These are phyloP conservation scores for Colletotrichum abscissum DNA, from an alignment of 2,329 filamentous ascomycete species.

Conservation along the genomic window DNA sequence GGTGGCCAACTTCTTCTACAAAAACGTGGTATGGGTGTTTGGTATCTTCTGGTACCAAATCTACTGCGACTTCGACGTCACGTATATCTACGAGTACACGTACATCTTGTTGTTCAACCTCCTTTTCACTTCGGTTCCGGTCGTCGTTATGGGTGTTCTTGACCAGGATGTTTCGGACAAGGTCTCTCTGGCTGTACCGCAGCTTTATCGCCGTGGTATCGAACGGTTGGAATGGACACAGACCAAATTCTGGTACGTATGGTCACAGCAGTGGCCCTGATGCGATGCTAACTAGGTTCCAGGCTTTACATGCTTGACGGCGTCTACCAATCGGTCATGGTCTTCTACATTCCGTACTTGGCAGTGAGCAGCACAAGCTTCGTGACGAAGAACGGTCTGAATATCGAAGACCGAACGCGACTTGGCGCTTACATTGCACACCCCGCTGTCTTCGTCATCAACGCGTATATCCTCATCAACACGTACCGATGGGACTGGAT, in stretches of 20 bases:
- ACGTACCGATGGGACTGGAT: constrained; percentile 99
- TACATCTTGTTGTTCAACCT: constrained; percentile 98
- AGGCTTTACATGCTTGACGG: constrained; percentile 96
- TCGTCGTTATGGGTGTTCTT: constrained; percentile 95
- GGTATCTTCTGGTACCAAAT: constrained; percentile 98
- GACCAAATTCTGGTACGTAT: constrained; percentile 89
- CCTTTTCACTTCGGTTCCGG: constrained; percentile 93
- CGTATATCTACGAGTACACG: constrained; percentile 96
- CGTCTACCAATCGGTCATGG: constrained; percentile 92
- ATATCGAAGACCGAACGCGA: constrained; percentile 81
- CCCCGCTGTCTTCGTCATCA: constrained; percentile 87
- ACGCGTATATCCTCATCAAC: constrained; percentile 94
- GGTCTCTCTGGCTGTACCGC: constrained; percentile 92
- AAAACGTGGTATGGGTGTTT: constrained; percentile 99
- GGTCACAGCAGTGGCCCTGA: not conserved
- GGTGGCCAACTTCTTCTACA: constrained; percentile 99
- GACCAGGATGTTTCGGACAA: constrained; percentile 97
- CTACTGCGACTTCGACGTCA: constrained; percentile 95
- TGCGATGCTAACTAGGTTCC: constrained; percentile 42
- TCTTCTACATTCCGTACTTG: constrained; percentile 92
- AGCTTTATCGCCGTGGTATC: constrained; percentile 95
- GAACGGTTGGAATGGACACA: constrained; percentile 97
- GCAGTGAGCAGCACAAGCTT: constrained; percentile 78
- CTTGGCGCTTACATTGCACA: constrained; percentile 90
- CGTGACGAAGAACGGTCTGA: constrained; percentile 77